A percentile compares a stretch with the other conserved stretches of the same genome.
Conservation (phyloP, 176 grass and related monocot genomes). For the Hordeum vulgare region DNA sequence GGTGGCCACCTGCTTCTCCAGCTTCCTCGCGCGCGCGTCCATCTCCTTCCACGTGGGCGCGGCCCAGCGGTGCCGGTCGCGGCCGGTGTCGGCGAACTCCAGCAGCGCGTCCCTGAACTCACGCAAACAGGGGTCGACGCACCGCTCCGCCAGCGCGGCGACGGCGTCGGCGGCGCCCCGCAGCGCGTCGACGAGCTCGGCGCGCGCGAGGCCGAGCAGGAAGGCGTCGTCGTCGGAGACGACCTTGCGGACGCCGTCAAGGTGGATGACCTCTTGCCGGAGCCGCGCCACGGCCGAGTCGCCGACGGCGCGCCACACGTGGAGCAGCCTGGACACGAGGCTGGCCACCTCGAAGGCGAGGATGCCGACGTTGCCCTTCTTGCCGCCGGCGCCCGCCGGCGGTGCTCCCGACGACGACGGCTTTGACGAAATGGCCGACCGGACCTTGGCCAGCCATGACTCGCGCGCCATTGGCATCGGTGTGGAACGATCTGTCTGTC, state of each 20-base stretch:
- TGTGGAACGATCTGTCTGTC: neutral
- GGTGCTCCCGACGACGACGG: neutral
- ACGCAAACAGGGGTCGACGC: constrained; percentile 38
- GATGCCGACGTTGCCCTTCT: constrained; percentile 42
- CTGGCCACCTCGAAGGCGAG: constrained; percentile 68
- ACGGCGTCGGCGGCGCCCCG: constrained; percentile 39
- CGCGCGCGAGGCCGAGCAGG: constrained; percentile 60
- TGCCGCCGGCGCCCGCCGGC: neutral
- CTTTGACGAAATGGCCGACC: constrained; percentile 44
- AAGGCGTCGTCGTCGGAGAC: constrained; percentile 70
- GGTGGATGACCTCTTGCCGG: constrained; percentile 41
- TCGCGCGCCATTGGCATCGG: constrained; percentile 53
- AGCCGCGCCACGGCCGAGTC: constrained; percentile 53
- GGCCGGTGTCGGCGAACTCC: constrained; percentile 51
- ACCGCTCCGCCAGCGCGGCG: constrained; percentile 38
- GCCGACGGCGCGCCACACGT: constrained; percentile 54
- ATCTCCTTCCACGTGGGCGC: constrained; percentile 65
- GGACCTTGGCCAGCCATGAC: constrained; percentile 73
- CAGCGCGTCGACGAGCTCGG: constrained; percentile 67
- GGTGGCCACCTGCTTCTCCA: constrained; percentile 46
- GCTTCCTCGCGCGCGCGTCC: constrained; percentile 49
- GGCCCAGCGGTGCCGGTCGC: constrained; percentile 57
- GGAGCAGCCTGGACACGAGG: constrained; percentile 74
- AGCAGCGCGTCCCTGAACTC: constrained; percentile 37
- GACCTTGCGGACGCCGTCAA: constrained; percentile 59